Evolutionary conservation across 441 rosid species (phyloP).

Genomic region (Populus hybrid): DNA sequence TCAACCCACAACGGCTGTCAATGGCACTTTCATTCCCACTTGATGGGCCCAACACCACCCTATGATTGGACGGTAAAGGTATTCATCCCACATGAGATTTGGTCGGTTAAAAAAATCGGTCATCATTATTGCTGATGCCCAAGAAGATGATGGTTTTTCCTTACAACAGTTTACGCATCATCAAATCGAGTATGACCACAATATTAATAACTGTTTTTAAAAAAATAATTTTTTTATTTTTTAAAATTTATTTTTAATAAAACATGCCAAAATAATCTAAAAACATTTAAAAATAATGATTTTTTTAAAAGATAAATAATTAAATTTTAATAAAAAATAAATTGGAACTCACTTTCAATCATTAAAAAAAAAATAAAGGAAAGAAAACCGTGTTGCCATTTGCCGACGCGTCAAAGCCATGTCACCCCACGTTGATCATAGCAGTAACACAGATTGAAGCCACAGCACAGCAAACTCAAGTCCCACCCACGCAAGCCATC

Average conservation of each 20-base stretch:
- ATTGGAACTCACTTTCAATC: not conserved
- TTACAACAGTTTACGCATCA: not conserved
- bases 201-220: not conserved
- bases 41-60: not conserved
- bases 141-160: not conserved
- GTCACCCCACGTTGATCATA: not conserved
- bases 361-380: not conserved
- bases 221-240: too few relatives aligned
- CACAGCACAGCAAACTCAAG: not conserved
- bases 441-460: not conserved
- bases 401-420: not conserved
- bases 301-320: too few relatives aligned
- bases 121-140: not conserved
- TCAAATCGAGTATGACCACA: not conserved
- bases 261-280: too few relatives aligned
- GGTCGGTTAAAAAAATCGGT: not conserved
- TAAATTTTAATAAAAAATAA: too few relatives aligned
- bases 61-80: not conserved
- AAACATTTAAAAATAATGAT: too few relatives aligned
- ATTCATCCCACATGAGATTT: not conserved
- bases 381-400: not conserved
- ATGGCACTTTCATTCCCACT: too few relatives aligned
- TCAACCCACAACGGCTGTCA: too few relatives aligned
- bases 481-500: slow-evolving; percentile 4
- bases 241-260: too few relatives aligned